Percentiles rank a stretch among this genome's conserved stretches.
Conservation (phyloP, 75 land plant species). For the Selaginella tamariscina region DNA sequence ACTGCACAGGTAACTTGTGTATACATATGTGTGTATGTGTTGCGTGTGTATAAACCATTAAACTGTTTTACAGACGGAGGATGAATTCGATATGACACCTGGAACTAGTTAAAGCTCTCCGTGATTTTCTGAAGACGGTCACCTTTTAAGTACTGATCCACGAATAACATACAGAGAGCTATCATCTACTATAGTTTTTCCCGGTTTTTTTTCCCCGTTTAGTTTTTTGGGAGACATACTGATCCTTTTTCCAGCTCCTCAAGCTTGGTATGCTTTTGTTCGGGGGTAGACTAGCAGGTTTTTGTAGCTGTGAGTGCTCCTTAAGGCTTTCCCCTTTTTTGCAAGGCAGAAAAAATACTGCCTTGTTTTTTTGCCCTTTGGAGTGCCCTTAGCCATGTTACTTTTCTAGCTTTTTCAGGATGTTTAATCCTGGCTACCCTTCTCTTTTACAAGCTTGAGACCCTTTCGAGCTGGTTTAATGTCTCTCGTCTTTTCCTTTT, state of each 20-base stretch:
- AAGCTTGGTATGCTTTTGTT: neutral
- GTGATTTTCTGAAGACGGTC: conserved; percentile 16
- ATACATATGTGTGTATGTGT: neutral
- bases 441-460: conserved; percentile 1
- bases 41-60: neutral
- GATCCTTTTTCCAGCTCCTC: neutral
- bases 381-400: neutral
- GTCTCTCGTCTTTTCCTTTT: too few species aligned
- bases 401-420: neutral
- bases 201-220: neutral
- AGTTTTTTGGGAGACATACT: neutral
- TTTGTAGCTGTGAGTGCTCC: neutral
- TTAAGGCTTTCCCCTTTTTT: neutral
- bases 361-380: neutral
- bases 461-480: too few species aligned
- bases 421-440: neutral
- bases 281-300: neutral
- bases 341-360: neutral
- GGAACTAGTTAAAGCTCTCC: conserved; percentile 41
- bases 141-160: neutral
- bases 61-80: conserved; percentile 37
- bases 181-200: neutral
- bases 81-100: conserved; percentile 31
- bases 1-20: conserved; percentile 41
- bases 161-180: neutral